phyloP scores from a whole-genome alignment of 73 alveolate species.

The Paramecium sexaurelia region DNA sequence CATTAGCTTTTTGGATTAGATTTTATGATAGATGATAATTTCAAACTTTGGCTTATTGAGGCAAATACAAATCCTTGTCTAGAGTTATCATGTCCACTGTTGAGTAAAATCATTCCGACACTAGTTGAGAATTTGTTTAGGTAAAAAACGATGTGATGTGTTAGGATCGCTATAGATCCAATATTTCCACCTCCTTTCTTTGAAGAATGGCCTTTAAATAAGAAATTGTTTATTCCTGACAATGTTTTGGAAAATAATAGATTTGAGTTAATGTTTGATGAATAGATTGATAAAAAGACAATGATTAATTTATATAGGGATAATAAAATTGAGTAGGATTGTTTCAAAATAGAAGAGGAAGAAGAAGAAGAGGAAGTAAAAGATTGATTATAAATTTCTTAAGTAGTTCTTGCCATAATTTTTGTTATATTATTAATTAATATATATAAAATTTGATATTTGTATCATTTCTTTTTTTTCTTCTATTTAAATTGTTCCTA shows the following conservation, averaged over 20 bases:
- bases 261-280: conserved; percentile 65
- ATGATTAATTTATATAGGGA: conserved; percentile 49
- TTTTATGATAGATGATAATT: conserved; percentile 67
- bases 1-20: conserved; percentile 61
- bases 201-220: conserved; percentile 58
- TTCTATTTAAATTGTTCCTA: background rate
- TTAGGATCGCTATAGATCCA: conserved; percentile 64
- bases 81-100: conserved; percentile 63
- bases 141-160: background rate
- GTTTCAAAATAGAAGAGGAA: conserved; percentile 56
- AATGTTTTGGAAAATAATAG: conserved; percentile 52
- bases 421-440: too few relatives aligned
- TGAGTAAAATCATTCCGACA: conserved; percentile 56
- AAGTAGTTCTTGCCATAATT: too few relatives aligned
- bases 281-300: conserved; percentile 21
- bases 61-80: conserved; percentile 62
- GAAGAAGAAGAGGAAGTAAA: conserved; percentile 60
- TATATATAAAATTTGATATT: background rate
- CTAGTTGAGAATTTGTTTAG: conserved; percentile 56
- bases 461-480: background rate
- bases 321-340: conserved; percentile 43
- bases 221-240: conserved; percentile 58
- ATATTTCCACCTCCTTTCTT: conserved; percentile 65
- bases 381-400: background rate
- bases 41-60: conserved; percentile 56